These are phyloP conservation scores for Rhipidocladum racemiflorum DNA, from an alignment of 176 grass and related monocot genomes.

Conservation along the genomic window DNA sequence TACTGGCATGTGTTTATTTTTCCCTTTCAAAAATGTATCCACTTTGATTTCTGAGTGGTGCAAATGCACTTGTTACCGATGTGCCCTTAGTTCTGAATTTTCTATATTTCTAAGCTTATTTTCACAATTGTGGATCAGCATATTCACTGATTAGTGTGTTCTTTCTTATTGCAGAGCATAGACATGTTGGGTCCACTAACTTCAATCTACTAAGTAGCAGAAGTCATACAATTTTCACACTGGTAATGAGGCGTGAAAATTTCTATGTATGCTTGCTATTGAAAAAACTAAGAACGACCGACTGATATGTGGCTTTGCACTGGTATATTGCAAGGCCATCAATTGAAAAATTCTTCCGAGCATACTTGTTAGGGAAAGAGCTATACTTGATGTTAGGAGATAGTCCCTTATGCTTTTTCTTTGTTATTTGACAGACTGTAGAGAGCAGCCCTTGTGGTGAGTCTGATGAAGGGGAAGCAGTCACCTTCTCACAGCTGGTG, in stretches of 20 bases:
- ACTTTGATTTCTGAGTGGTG: neutral
- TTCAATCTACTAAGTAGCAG: conserved; percentile 98
- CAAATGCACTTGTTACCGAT: neutral
- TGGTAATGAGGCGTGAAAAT: conserved; percentile 54
- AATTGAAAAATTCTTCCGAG: neutral
- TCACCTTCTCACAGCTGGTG: conserved; percentile 94
- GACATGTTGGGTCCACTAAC: conserved; percentile 98
- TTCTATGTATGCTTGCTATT: conserved; percentile 9
- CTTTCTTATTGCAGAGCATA: conserved; percentile 75
- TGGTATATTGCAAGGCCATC: neutral
- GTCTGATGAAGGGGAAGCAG: conserved; percentile 75
- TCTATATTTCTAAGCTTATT: neutral
- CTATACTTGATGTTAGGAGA: conserved; percentile 10
- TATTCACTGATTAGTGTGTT: conserved; percentile 24
- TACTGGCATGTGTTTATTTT: too few species aligned
- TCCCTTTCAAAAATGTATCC: neutral
- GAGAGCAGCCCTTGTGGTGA: conserved; percentile 88
- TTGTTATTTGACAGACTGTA: conserved; percentile 67
- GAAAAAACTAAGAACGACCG: neutral
- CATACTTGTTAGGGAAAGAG: conserved; percentile 20
- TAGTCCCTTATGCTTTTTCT: conserved; percentile 13
- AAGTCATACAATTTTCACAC: conserved; percentile 99
- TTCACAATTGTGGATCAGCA: conserved; percentile 14
- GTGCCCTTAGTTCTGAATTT: neutral
- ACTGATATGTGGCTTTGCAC: conserved; percentile 1